A percentile compares a stretch with the other conserved stretches of the same genome.
phyloP scores from a whole-genome alignment of 768 basidiomycete genomes.

The Filobasidium floriforme region DNA sequence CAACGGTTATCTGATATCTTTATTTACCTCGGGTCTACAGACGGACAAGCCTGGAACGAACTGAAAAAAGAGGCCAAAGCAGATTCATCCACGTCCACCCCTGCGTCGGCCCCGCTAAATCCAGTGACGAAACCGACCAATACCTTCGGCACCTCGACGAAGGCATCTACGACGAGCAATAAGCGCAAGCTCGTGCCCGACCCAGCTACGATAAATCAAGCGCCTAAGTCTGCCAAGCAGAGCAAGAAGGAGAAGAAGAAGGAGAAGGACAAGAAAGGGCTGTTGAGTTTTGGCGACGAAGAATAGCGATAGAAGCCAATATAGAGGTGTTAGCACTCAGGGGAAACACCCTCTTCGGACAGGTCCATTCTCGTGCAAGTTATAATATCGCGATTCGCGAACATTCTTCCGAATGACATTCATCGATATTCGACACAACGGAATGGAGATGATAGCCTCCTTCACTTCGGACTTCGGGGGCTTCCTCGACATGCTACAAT shows the following conservation, averaged over 20 bases:
- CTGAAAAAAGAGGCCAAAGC: neutral
- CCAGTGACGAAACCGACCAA: neutral
- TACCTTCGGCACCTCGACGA: neutral
- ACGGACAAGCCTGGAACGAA: neutral
- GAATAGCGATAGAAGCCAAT: neutral
- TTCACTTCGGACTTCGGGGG: too few relatives aligned
- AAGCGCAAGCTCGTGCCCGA: conserved; percentile 7
- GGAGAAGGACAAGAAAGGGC: conserved; percentile 41
- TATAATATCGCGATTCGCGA: neutral
- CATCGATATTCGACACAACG: too few relatives aligned
- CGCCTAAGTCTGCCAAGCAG: conserved; percentile 17
- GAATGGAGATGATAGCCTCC: too few relatives aligned
- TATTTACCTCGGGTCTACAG: neutral
- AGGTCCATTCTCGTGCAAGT: neutral
- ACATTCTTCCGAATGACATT: neutral
- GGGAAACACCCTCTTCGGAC: too few relatives aligned
- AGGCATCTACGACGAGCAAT: neutral
- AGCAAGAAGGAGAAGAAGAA: conserved; percentile 44
- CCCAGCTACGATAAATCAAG: conserved; percentile 5
- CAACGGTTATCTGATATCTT: neutral
- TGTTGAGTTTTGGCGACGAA: conserved; percentile 46
- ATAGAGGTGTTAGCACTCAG: neutral
- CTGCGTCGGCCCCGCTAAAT: neutral
- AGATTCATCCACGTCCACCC: neutral
- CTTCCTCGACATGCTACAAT: too few relatives aligned